These are phyloP conservation scores for Phytophthora cactorum DNA, from an alignment of 352 stramenopile species.

Conservation along the genomic window DNA sequence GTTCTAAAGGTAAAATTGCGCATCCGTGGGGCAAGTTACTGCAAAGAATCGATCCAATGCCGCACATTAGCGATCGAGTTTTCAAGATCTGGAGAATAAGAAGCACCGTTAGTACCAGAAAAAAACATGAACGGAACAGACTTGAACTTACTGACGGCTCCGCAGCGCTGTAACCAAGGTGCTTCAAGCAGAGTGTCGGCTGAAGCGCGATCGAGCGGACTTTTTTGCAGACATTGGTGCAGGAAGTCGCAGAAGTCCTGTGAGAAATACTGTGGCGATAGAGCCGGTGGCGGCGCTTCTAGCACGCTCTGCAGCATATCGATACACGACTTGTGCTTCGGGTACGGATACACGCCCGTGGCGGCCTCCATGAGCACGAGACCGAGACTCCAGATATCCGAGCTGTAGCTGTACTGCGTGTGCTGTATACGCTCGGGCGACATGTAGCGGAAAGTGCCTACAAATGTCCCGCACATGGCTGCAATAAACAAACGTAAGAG, in stretches of 20 bases:
- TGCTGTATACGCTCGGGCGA: slow-evolving; percentile 91
- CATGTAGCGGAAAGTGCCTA: slow-evolving; percentile 95
- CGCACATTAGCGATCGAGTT: slow-evolving; percentile 56
- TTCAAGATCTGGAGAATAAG: slow-evolving; percentile 28
- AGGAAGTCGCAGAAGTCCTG: slow-evolving; percentile 79
- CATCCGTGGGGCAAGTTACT: slow-evolving; percentile 34
- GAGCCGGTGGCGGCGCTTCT: slow-evolving; percentile 67
- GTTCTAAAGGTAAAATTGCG: slow-evolving; percentile 6
- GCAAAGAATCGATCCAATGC: slow-evolving; percentile 77
- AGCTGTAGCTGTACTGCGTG: slow-evolving; percentile 89
- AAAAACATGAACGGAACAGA: slow-evolving; percentile 4
- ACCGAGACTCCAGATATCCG: slow-evolving; percentile 94
- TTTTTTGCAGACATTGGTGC: slow-evolving; percentile 66
- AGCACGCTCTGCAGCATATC: slow-evolving; percentile 86
- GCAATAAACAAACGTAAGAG: slow-evolving; percentile 21
- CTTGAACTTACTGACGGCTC: slow-evolving; percentile 62
- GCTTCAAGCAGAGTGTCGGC: slow-evolving; percentile 72
- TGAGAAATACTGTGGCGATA: slow-evolving; percentile 76
- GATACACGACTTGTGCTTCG: slow-evolving; percentile 81
- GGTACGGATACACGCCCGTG: slow-evolving; percentile 91
- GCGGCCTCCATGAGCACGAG: slow-evolving; percentile 92
- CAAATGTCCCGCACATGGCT: slow-evolving; percentile 95
- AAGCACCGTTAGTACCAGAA: slow-evolving; percentile 27
- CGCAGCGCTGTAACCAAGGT: slow-evolving; percentile 74
- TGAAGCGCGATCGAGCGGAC: slow-evolving; percentile 64